Evolutionary conservation across 306 rosid genomes (phyloP).

Genomic region (Prunus kanzakura): DNA sequence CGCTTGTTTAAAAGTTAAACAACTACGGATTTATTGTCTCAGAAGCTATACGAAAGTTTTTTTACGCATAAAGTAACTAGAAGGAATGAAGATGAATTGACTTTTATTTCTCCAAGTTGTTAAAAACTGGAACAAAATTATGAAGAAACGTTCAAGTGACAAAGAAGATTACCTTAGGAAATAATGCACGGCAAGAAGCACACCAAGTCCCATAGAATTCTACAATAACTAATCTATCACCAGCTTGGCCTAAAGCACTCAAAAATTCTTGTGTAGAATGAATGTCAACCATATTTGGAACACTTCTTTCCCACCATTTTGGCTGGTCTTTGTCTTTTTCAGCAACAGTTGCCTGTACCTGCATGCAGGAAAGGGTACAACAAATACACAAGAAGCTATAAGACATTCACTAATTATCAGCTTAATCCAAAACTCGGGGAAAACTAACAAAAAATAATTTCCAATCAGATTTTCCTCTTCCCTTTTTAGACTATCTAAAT

Average conservation of each 20-base stretch:
- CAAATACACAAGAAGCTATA: slow-evolving; percentile 24
- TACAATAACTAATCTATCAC: slow-evolving; percentile 89
- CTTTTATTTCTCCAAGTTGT: neutral
- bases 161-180: slow-evolving; percentile 63
- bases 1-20: neutral
- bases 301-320: slow-evolving; percentile 99
- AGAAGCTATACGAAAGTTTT: neutral
- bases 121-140: neutral
- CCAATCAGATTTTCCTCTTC: neutral
- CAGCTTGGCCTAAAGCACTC: slow-evolving; percentile 75
- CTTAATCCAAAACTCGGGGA: neutral
- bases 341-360: slow-evolving; percentile 75
- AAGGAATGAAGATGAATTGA: neutral
- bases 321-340: slow-evolving; percentile 84
- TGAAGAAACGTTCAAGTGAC: neutral
- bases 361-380: slow-evolving; percentile 32
- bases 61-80: neutral
- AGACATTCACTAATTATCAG: neutral
- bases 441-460: neutral
- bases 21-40: neutral
- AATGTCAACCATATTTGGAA: slow-evolving; percentile 86
- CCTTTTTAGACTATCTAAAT: neutral
- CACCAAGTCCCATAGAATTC: slow-evolving; percentile 99
- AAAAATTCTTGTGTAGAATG: slow-evolving; percentile 93
- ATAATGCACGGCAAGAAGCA: slow-evolving; percentile 98